Percentiles rank a stretch among this genome's conserved stretches.
Conservation (phyloP, 768 basidiomycete species). For the Mycena latifolia region DNA sequence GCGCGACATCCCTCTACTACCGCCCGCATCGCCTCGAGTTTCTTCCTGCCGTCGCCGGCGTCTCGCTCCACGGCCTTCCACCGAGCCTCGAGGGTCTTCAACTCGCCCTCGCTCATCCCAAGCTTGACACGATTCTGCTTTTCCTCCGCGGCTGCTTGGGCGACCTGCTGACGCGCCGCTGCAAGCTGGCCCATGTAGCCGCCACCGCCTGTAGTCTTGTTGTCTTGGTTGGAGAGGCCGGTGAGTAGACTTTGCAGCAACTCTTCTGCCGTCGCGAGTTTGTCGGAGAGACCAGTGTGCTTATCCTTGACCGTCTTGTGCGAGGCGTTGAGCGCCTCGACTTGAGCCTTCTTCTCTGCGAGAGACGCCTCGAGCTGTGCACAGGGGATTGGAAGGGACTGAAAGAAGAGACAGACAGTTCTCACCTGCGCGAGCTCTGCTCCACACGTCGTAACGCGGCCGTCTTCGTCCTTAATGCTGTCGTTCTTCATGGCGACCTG, state of each 20-base stretch:
- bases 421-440: slow-evolving; percentile 73
- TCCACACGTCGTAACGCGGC: slow-evolving; percentile 62
- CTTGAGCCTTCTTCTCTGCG: slow-evolving; percentile 69
- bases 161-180: slow-evolving; percentile 79
- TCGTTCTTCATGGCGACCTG: slow-evolving; percentile 86
- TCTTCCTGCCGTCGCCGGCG: slow-evolving; percentile 79
- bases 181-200: slow-evolving; percentile 98
- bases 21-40: slow-evolving; percentile 67
- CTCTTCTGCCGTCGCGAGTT: slow-evolving; percentile 84
- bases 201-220: slow-evolving; percentile 75
- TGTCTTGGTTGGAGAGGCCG: slow-evolving; percentile 79
- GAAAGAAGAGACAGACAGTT: slow-evolving; percentile 8
- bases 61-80: slow-evolving; percentile 91
- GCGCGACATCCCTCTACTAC: slow-evolving; percentile 69
- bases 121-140: slow-evolving; percentile 85
- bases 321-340: slow-evolving; percentile 63
- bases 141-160: slow-evolving; percentile 86
- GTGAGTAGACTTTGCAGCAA: slow-evolving; percentile 96
- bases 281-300: slow-evolving; percentile 69
- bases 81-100: slow-evolving; percentile 78
- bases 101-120: slow-evolving; percentile 81
- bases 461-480: slow-evolving; percentile 84
- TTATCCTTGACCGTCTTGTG: slow-evolving; percentile 77
- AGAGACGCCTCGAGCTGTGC: slow-evolving; percentile 69
- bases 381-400: neutral